These are phyloP conservation scores for Colletotrichum gigasporum DNA, from an alignment of 2,329 filamentous ascomycete species.

Conservation along the genomic window DNA sequence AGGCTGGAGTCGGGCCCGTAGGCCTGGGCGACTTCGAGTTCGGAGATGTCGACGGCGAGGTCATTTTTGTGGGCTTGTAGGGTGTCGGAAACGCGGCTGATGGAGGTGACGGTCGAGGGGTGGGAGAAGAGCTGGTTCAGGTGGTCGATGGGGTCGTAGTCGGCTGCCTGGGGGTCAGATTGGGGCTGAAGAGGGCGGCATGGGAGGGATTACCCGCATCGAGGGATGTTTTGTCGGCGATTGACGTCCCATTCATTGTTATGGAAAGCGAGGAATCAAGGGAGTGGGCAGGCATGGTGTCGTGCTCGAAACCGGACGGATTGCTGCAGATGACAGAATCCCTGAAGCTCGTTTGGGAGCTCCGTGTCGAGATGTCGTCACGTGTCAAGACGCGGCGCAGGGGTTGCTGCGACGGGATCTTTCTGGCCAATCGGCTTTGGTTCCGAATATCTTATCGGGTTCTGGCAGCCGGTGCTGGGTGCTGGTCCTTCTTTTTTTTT, in stretches of 20 bases:
- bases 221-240: constrained; percentile 48
- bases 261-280: neutral
- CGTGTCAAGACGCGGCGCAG: constrained; percentile 16
- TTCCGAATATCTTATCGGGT: neutral
- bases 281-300: neutral
- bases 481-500: constrained; percentile 9
- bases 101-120: constrained; percentile 82
- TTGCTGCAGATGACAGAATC: constrained; percentile 18
- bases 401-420: constrained; percentile 3
- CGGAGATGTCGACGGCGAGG: constrained; percentile 79
- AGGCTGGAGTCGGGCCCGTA: constrained; percentile 88
- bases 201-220: constrained; percentile 51
- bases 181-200: constrained; percentile 20
- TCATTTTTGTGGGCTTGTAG: constrained; percentile 83
- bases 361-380: constrained; percentile 27
- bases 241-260: constrained; percentile 50
- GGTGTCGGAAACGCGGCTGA: constrained; percentile 76
- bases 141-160: constrained; percentile 94
- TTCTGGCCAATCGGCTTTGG: constrained; percentile 8
- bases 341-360: constrained; percentile 17
- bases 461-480: constrained; percentile 19
- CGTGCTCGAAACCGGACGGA: neutral
- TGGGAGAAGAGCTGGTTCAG: constrained; percentile 94
- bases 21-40: constrained; percentile 80
- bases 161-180: constrained; percentile 52